Evolutionary conservation across 306 rosid genomes (phyloP).

Genomic region (Delonix regia): DNA sequence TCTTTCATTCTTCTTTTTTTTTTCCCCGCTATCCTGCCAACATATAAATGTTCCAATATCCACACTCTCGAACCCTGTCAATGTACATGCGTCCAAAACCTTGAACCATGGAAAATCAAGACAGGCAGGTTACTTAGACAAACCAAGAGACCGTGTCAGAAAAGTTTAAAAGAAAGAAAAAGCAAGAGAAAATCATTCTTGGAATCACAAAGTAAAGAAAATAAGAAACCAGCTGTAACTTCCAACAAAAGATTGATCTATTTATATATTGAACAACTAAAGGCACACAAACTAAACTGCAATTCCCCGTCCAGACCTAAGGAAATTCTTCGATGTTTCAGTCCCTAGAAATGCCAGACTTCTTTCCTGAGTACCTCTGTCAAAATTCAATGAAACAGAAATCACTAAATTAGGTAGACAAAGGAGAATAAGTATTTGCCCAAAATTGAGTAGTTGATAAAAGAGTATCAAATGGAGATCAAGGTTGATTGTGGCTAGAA

Average conservation of each 20-base stretch:
- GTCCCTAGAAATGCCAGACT: constrained; percentile 41
- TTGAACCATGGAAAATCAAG: constrained; percentile 16
- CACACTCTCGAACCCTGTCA: not conserved
- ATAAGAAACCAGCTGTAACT: constrained; percentile 22
- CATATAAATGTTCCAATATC: not conserved
- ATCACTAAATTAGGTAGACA: not conserved
- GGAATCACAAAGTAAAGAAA: constrained; percentile 30
- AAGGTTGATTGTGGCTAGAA: not conserved
- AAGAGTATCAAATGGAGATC: not conserved
- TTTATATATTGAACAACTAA: constrained; percentile 12
- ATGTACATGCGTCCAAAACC: not conserved
- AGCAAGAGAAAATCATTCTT: not conserved
- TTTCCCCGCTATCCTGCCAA: not conserved
- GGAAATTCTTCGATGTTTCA: constrained; percentile 34
- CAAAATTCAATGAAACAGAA: constrained; percentile 29
- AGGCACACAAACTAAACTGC: constrained; percentile 30
- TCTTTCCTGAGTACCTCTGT: constrained; percentile 60
- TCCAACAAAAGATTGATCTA: constrained; percentile 20
- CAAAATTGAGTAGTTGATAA: not conserved
- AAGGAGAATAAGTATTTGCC: not conserved
- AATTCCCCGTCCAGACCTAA: constrained; percentile 28
- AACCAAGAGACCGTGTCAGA: not conserved
- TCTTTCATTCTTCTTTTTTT: not conserved
- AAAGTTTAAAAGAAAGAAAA: not conserved
- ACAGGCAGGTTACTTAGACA: constrained; percentile 24